phyloP scores from a whole-genome alignment of 331 rosid genomes.

The Stylosanthes scabra region DNA sequence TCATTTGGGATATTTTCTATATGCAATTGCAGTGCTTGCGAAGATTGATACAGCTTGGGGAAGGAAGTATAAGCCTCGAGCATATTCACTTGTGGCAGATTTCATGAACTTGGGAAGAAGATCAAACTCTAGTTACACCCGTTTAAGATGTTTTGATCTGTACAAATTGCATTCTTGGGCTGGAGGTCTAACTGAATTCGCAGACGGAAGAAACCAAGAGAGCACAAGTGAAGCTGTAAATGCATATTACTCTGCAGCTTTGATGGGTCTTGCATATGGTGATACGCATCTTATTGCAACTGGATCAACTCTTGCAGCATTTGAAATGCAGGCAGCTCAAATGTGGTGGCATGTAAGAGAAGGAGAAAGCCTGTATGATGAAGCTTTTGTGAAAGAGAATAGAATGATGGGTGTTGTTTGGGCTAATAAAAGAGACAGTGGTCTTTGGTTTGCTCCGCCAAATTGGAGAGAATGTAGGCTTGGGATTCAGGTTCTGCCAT shows the following conservation, averaged over 20 bases:
- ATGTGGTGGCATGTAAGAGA: conserved; percentile 82
- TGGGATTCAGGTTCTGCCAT: conserved; percentile 80
- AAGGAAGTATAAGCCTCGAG: conserved; percentile 66
- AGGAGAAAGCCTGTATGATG: conserved; percentile 56
- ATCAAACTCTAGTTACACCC: conserved; percentile 55
- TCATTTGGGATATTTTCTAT: conserved; percentile 75
- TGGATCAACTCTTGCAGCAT: conserved; percentile 64
- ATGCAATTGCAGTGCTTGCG: conserved; percentile 79
- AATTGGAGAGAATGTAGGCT: conserved; percentile 85
- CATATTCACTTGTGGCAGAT: conserved; percentile 75
- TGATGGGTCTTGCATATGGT: conserved; percentile 82
- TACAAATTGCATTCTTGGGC: conserved; percentile 91
- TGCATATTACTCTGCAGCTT: conserved; percentile 79
- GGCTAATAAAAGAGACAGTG: conserved; percentile 85
- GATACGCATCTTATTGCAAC: conserved; percentile 69
- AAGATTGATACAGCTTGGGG: conserved; percentile 89
- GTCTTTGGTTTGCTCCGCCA: conserved; percentile 86
- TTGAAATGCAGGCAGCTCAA: conserved; percentile 74
- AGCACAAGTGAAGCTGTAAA: conserved; percentile 87
- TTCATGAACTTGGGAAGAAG: conserved; percentile 63
- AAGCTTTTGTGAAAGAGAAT: conserved; percentile 60
- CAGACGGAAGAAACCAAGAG: conserved; percentile 85
- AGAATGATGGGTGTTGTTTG: conserved; percentile 74
- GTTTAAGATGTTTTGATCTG: conserved; percentile 76
- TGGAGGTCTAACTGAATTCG: conserved; percentile 75